Evolutionary conservation across 305 asterid species (phyloP), one percentile per base, ranked within the genome.

Genomic region (Fraxinus velutina): DNA sequence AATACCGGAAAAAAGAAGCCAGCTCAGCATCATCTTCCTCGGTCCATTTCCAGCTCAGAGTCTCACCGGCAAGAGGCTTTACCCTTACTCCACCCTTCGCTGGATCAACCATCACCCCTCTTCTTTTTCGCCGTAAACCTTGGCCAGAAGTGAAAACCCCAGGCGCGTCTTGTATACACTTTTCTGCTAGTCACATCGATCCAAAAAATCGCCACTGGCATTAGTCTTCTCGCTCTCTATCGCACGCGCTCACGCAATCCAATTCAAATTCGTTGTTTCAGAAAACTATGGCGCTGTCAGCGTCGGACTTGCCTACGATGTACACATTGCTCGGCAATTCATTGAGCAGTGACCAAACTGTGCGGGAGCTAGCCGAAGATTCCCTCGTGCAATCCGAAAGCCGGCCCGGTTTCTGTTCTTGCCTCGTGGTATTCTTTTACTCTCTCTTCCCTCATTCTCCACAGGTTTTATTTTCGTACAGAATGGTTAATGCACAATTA

Each of bases 341-440:
- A 15, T 80, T 96, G 84, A 94, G 96, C 90, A 86, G 84, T 82
- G 97, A 96, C 78, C 79, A 88, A 24, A 89, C 84, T 76, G 85
- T 93, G 83, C 96, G 97, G 32, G 94, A 91, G 90, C 98, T 98
- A 1, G 99, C 99, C 76, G 98, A 92, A 79, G 88, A 85, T 62
- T 89, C 97, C 42, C 96, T 96, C 42, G 92, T 92, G 64, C 91
- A 93, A 77, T 92, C 90, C 22, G 99, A 93, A 86, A 88, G 90
- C 78, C 88, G 98, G 27, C 98, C 97, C 30, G 98, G 99, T 77
- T 94, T 96, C 86, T 94, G 99, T 92, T 96, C 98, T 47, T 93
- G 97, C 79, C 94, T 96, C 5, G 86, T 94, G 98, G 98, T 96
- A 95, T 71, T 30, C 57, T 60, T 24, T 78, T 37, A 76, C 27